These are phyloP conservation scores for Knufia fluminis DNA, from an alignment of 2,329 filamentous ascomycete species.

Conservation along the genomic window DNA sequence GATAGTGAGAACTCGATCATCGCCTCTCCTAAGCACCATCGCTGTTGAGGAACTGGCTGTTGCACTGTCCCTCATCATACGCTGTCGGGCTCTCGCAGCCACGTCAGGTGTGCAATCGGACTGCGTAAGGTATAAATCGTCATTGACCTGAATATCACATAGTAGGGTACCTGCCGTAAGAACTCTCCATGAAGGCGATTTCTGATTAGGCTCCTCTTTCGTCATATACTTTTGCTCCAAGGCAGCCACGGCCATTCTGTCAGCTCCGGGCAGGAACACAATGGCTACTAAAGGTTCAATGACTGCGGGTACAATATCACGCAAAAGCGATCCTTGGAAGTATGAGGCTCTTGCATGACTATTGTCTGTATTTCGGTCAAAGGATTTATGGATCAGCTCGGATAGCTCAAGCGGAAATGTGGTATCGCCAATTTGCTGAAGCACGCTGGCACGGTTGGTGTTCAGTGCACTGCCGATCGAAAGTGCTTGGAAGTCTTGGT, in stretches of 20 bases:
- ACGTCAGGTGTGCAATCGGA: slow-evolving; percentile 2
- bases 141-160: neutral
- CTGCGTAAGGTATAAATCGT: neutral
- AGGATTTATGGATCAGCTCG: neutral
- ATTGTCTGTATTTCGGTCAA: neutral
- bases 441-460: slow-evolving; percentile 1
- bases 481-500: no score
- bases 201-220: neutral
- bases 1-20: slow-evolving; percentile 12
- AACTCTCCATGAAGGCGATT: neutral
- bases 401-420: slow-evolving; percentile 2
- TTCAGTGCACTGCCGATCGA: neutral
- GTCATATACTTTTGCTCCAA: neutral
- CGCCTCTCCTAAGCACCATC: neutral
- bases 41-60: neutral
- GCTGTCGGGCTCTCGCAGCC: neutral
- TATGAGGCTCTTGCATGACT: neutral
- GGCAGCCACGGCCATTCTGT: neutral
- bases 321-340: neutral
- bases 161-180: neutral
- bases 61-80: neutral
- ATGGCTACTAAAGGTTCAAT: neutral
- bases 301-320: neutral
- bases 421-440: slow-evolving; percentile 1
- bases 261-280: neutral